A percentile compares a stretch with the other conserved stretches of the same genome.
Evolutionary conservation across 768 basidiomycete genomes (phyloP).

Genomic region (Hemileccinum rubropunctum): DNA sequence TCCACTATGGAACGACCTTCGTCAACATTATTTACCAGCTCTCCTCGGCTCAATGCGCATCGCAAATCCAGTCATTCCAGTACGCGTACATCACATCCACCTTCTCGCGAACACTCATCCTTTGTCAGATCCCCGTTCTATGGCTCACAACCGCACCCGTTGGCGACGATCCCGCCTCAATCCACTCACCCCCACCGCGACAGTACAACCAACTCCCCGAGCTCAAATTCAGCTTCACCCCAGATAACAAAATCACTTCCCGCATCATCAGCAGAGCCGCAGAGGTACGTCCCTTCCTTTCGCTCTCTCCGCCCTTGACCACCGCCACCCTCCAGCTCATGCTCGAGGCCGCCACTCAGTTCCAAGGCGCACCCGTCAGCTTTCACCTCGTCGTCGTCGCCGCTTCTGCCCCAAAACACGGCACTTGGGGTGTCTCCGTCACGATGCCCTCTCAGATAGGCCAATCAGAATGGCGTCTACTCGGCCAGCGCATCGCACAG

Average conservation of each 20-base stretch:
- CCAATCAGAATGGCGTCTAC: slow-evolving; percentile 39
- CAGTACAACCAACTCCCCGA: slow-evolving; percentile 42
- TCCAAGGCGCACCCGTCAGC: slow-evolving; percentile 32
- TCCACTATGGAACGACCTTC: slow-evolving; percentile 46
- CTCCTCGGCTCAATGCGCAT: slow-evolving; percentile 42
- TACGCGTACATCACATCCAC: slow-evolving; percentile 27
- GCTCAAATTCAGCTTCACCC: slow-evolving; percentile 41
- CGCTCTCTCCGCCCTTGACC: background rate
- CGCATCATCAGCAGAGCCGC: slow-evolving; percentile 42
- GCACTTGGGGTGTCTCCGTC: slow-evolving; percentile 21
- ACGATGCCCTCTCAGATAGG: slow-evolving; percentile 29
- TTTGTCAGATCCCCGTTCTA: slow-evolving; percentile 34
- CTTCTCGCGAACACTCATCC: background rate
- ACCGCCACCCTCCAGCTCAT: slow-evolving; percentile 20
- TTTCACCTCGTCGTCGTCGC: slow-evolving; percentile 57
- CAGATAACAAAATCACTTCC: slow-evolving; percentile 44
- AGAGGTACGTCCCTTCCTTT: slow-evolving; percentile 34
- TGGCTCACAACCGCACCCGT: slow-evolving; percentile 46
- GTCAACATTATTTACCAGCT: slow-evolving; percentile 42
- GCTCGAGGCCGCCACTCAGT: slow-evolving; percentile 29
- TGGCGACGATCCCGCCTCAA: slow-evolving; percentile 25
- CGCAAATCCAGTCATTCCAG: slow-evolving; percentile 39
- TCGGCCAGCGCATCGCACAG: slow-evolving; percentile 45
- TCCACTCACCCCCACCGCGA: slow-evolving; percentile 31
- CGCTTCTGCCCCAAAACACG: slow-evolving; percentile 43